A percentile compares a stretch with the other conserved stretches of the same genome.
Evolutionary conservation across 495 filamentous ascomycete genomes (phyloP).

Genomic region (Hyaloscypha hepaticicola): DNA sequence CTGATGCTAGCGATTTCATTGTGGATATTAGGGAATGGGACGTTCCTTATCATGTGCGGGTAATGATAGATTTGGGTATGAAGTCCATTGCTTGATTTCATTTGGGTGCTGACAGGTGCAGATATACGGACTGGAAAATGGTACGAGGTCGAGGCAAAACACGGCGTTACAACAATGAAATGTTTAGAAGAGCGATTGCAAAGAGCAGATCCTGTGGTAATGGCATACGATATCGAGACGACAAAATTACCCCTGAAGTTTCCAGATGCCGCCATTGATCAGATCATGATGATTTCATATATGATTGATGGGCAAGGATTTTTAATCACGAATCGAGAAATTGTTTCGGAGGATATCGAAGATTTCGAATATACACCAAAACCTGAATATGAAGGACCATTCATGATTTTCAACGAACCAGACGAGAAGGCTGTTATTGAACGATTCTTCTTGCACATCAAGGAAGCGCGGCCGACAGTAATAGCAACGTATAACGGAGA

Average conservation of each 20-base stretch:
- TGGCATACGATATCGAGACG: constrained; percentile 98
- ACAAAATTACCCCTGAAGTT: constrained; percentile 97
- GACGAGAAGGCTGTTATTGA: constrained; percentile 87
- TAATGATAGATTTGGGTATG: constrained; percentile 91
- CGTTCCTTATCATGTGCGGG: constrained; percentile 98
- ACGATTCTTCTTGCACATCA: constrained; percentile 93
- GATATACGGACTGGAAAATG: constrained; percentile 96
- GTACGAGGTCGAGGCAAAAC: constrained; percentile 94
- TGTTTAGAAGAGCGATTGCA: constrained; percentile 86
- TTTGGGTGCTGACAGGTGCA: constrained; percentile 35
- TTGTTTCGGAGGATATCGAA: constrained; percentile 94
- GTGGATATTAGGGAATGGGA: constrained; percentile 99
- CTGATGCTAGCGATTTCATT: constrained; percentile 94
- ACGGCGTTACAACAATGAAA: constrained; percentile 76
- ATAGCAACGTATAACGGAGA: constrained; percentile 99
- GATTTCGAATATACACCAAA: constrained; percentile 99
- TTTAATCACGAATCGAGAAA: constrained; percentile 95
- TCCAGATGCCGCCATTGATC: constrained; percentile 92
- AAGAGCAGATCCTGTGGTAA: constrained; percentile 89
- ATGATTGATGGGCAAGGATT: constrained; percentile 99
- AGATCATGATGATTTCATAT: constrained; percentile 99
- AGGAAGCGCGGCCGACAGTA: constrained; percentile 89
- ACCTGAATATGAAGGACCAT: constrained; percentile 90
- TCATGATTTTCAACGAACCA: constrained; percentile 97
- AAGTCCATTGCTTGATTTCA: not conserved